These are phyloP conservation scores for Epichloe bromicola DNA, from an alignment of 2,329 filamentous ascomycete species.

Conservation along the genomic window DNA sequence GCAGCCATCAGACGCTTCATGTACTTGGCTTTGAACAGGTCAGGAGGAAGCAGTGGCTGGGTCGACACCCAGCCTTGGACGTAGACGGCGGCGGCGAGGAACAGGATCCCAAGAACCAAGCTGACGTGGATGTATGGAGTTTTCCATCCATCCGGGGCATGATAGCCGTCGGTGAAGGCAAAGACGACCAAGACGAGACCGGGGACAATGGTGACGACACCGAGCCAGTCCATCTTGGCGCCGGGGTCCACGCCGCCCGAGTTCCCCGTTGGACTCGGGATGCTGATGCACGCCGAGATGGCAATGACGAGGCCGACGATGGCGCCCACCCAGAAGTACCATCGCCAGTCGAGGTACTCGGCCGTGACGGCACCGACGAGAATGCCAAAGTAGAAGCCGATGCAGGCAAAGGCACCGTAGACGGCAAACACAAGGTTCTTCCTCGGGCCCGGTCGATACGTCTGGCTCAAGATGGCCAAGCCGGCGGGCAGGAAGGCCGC, in stretches of 20 bases:
- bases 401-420: slow-evolving; percentile 43
- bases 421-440: slow-evolving; percentile 56
- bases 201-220: slow-evolving; percentile 44
- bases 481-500: slow-evolving; percentile 57
- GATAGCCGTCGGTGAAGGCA: slow-evolving; percentile 59
- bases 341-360: slow-evolving; percentile 49
- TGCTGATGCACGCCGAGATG: slow-evolving; percentile 28
- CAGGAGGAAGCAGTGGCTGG: slow-evolving; percentile 55
- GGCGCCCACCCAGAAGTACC: slow-evolving; percentile 58
- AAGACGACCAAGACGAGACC: slow-evolving; percentile 61
- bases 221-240: slow-evolving; percentile 55
- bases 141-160: slow-evolving; percentile 56
- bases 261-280: slow-evolving; percentile 18
- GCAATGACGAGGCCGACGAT: slow-evolving; percentile 31
- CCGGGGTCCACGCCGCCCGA: slow-evolving; percentile 13
- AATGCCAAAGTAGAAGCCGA: slow-evolving; percentile 53
- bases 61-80: slow-evolving; percentile 58
- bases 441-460: slow-evolving; percentile 55
- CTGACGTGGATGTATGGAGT: slow-evolving; percentile 59
- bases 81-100: slow-evolving; percentile 50
- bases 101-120: slow-evolving; percentile 47
- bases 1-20: slow-evolving; percentile 51
- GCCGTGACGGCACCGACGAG: slow-evolving; percentile 51
- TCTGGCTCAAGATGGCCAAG: slow-evolving; percentile 56
- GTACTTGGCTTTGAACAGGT: slow-evolving; percentile 55